Conservation (phyloP, 129 eudicot genomes). For the Calendula officinalis region DNA sequence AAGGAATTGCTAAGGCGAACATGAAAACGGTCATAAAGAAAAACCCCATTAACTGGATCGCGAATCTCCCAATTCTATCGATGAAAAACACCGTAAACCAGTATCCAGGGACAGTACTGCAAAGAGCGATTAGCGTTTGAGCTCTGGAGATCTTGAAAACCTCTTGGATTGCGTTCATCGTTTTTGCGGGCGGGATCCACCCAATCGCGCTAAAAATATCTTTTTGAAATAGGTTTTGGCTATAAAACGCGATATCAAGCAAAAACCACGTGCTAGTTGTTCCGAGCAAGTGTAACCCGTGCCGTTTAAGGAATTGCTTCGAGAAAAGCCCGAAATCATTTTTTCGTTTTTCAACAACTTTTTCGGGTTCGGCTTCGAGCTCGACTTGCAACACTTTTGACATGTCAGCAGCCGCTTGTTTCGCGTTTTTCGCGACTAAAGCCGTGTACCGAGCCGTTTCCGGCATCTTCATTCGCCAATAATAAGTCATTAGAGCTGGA, state of each 20-base stretch:
- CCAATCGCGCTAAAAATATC: slow-evolving; percentile 64
- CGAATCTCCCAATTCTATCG: slow-evolving; percentile 58
- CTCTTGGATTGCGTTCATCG: slow-evolving; percentile 62
- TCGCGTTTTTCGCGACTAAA: slow-evolving; percentile 61
- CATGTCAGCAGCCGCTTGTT: slow-evolving; percentile 76
- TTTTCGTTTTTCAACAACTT: slow-evolving; percentile 1
- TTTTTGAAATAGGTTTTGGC: slow-evolving; percentile 69
- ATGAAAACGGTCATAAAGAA: slow-evolving; percentile 70
- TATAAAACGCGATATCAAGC: slow-evolving; percentile 64
- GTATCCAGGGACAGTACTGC: slow-evolving; percentile 78
- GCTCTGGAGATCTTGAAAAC: slow-evolving; percentile 61
- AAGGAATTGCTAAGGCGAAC: slow-evolving; percentile 80
- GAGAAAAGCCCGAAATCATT: slow-evolving; percentile 56
- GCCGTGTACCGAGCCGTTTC: slow-evolving; percentile 85
- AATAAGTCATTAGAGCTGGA: slow-evolving; percentile 65
- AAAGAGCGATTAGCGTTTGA: slow-evolving; percentile 68
- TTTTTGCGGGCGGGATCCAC: slow-evolving; percentile 54
- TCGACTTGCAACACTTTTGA: slow-evolving; percentile 65
- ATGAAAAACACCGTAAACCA: slow-evolving; percentile 72
- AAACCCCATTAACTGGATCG: slow-evolving; percentile 68
- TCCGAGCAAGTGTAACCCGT: slow-evolving; percentile 70
- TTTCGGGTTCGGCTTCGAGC: slow-evolving; percentile 50
- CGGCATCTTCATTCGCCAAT: slow-evolving; percentile 90
- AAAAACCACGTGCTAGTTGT: slow-evolving; percentile 69
- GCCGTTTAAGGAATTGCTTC: slow-evolving; percentile 45